These are phyloP conservation scores for Vanrija humicola DNA, from an alignment of 1,284 basidiomycete genomes.

Conservation along the genomic window DNA sequence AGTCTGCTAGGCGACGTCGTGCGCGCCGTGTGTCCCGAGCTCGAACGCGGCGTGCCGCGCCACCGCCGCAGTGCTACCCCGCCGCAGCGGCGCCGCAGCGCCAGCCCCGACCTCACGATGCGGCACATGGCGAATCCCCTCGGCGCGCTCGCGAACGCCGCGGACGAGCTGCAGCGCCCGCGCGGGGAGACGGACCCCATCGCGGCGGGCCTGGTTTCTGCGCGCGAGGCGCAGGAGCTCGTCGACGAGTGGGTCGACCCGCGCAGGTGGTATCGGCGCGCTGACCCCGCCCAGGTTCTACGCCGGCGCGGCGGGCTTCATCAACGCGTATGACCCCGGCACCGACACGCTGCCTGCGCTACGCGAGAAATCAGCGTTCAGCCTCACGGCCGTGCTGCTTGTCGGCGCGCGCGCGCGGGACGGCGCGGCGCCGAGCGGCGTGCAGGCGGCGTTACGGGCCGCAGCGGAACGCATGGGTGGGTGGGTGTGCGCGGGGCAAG, in stretches of 20 bases:
- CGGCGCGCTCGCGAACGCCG: slow-evolving; percentile 8
- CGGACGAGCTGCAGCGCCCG: not conserved
- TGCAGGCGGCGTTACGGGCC: slow-evolving; percentile 46
- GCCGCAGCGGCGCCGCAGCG: too few species aligned
- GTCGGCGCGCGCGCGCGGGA: slow-evolving; percentile 76
- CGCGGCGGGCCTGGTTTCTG: slow-evolving; percentile 58
- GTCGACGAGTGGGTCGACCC: slow-evolving; percentile 65
- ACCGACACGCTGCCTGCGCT: slow-evolving; percentile 63
- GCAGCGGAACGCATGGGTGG: slow-evolving; percentile 65
- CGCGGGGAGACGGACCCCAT: slow-evolving; percentile 15
- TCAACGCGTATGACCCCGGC: slow-evolving; percentile 74
- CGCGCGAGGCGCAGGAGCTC: slow-evolving; percentile 68
- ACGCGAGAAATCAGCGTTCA: slow-evolving; percentile 15
- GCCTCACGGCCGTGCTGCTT: slow-evolving; percentile 69
- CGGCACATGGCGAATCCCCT: slow-evolving; percentile 22
- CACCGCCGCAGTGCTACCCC: not conserved
- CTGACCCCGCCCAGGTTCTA: slow-evolving; percentile 54
- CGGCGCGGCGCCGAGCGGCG: slow-evolving; percentile 56
- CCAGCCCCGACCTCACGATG: slow-evolving; percentile 12
- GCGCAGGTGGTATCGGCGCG: too few species aligned
- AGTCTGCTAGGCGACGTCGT: slow-evolving; percentile 70
- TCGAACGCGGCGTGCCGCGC: not conserved
- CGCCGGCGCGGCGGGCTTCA: slow-evolving; percentile 71
- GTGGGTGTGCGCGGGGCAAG: too few species aligned
- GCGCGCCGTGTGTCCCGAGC: slow-evolving; percentile 30